A percentile compares a stretch with the other conserved stretches of the same genome.
These are phyloP conservation scores for Endotrypanum monterogeii DNA, from an alignment of 208 protist species.

Conservation along the genomic window DNA sequence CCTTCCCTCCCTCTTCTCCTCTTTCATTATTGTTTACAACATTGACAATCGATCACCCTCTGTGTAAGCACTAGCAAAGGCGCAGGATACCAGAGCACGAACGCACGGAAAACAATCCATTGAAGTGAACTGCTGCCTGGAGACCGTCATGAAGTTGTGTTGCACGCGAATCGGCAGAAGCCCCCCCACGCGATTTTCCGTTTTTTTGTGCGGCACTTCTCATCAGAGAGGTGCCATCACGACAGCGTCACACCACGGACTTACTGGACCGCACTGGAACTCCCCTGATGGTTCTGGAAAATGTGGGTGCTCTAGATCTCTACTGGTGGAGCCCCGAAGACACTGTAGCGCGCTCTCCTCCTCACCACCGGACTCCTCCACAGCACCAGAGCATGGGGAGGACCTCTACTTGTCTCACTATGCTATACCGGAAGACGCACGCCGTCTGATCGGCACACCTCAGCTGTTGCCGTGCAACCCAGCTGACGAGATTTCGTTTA, in stretches of 20 bases:
- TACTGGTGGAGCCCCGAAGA: not conserved
- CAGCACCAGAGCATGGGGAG: slow-evolving; percentile 11
- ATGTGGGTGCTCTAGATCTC: not conserved
- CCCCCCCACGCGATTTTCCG: not conserved
- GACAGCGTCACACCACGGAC: not conserved
- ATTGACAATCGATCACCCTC: not conserved
- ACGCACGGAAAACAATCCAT: not conserved
- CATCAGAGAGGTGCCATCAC: not conserved
- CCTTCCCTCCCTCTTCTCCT: not conserved
- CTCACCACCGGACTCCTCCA: not conserved
- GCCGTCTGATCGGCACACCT: slow-evolving; percentile 31
- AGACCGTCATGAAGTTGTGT: slow-evolving; percentile 1
- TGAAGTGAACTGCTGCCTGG: not conserved
- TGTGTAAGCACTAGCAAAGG: not conserved
- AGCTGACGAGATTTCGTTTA: slow-evolving; percentile 40
- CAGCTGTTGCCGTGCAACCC: slow-evolving; percentile 35
- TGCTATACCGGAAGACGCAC: slow-evolving; percentile 33
- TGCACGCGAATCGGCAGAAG: not conserved
- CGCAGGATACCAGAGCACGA: not conserved
- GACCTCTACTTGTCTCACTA: slow-evolving; percentile 37
- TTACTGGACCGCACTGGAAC: not conserved
- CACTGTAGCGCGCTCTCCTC: slow-evolving; percentile 2
- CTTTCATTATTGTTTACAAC: no score
- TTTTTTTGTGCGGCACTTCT: not conserved
- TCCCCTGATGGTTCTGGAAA: not conserved